Evolutionary conservation across 441 rosid genomes (phyloP).

Genomic region (Jatropha podagrica): DNA sequence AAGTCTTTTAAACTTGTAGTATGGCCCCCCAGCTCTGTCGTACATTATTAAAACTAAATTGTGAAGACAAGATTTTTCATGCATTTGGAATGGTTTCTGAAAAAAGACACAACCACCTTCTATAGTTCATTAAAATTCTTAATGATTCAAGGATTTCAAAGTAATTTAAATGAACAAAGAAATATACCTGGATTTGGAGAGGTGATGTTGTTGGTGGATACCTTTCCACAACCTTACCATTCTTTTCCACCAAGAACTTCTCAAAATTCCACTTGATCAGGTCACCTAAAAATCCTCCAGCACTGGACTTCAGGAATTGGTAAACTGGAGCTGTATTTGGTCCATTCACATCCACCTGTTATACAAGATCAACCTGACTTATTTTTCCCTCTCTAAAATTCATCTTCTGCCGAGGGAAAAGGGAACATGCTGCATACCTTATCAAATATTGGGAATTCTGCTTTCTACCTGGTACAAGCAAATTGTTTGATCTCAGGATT

Average conservation of each 20-base stretch:
- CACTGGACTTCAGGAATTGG: slow-evolving; percentile 79
- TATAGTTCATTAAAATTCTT: neutral
- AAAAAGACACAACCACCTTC: neutral
- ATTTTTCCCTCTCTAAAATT: neutral
- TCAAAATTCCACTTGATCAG: slow-evolving; percentile 92
- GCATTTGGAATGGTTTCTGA: neutral
- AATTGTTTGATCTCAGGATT: slow-evolving; percentile 68
- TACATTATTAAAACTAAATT: neutral
- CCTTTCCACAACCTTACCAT: slow-evolving; percentile 77
- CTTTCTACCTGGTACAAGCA: slow-evolving; percentile 76
- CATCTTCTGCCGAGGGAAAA: no score
- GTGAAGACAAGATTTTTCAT: neutral
- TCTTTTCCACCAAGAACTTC: slow-evolving; percentile 76
- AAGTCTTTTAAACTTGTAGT: neutral
- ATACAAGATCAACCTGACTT: neutral
- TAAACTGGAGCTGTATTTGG: slow-evolving; percentile 72
- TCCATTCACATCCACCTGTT: slow-evolving; percentile 86
- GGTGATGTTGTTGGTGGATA: slow-evolving; percentile 85
- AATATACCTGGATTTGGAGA: slow-evolving; percentile 65
- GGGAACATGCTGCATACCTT: slow-evolving; percentile 38
- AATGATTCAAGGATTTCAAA: slow-evolving; percentile 7
- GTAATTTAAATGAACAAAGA: neutral
- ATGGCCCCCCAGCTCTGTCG: neutral
- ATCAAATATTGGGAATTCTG: slow-evolving; percentile 85
- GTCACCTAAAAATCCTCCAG: slow-evolving; percentile 77